Conservation (phyloP, 2,329 filamentous ascomycete genomes). For the Tolypocladium amazonense region DNA sequence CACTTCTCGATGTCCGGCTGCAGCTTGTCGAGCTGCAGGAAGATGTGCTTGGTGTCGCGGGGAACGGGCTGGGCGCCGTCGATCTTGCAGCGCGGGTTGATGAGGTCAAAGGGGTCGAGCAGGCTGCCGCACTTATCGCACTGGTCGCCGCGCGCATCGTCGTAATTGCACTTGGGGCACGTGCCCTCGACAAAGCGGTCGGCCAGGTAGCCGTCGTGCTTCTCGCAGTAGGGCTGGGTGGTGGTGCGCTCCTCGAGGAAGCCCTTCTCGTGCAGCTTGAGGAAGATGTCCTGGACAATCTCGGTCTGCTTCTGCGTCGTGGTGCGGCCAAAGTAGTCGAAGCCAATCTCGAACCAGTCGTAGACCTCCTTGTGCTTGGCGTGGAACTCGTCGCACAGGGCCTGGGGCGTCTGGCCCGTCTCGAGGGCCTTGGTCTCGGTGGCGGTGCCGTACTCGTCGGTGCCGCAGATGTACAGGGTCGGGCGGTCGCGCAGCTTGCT, state of each 20-base stretch:
- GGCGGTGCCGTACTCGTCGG: slow-evolving; percentile 88
- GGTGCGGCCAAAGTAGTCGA: slow-evolving; percentile 91
- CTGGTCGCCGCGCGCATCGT: slow-evolving; percentile 63
- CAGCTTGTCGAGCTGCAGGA: slow-evolving; percentile 75
- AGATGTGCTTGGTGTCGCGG: slow-evolving; percentile 81
- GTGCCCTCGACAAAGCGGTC: slow-evolving; percentile 77
- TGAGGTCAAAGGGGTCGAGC: slow-evolving; percentile 62
- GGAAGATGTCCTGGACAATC: slow-evolving; percentile 88
- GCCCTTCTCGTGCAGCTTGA: slow-evolving; percentile 76
- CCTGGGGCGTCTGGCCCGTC: slow-evolving; percentile 68
- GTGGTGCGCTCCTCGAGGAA: slow-evolving; percentile 81
- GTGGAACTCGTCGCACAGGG: slow-evolving; percentile 90
- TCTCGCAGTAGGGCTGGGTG: slow-evolving; percentile 81
- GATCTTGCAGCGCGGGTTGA: slow-evolving; percentile 84
- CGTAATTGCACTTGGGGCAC: slow-evolving; percentile 63
- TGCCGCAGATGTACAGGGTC: slow-evolving; percentile 75
- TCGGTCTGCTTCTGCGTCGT: slow-evolving; percentile 81
- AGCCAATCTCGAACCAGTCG: slow-evolving; percentile 90
- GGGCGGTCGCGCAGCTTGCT: slow-evolving; percentile 69
- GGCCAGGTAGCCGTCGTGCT: slow-evolving; percentile 67
- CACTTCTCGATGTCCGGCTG: slow-evolving; percentile 68
- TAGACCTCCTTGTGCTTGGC: slow-evolving; percentile 84
- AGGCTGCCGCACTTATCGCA: slow-evolving; percentile 66
- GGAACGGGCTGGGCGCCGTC: slow-evolving; percentile 73
- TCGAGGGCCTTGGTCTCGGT: slow-evolving; percentile 94